Base-by-base conservation (phyloP, 2,329 filamentous ascomycete genomes). In the Ophiosphaerella korrae region DNA sequence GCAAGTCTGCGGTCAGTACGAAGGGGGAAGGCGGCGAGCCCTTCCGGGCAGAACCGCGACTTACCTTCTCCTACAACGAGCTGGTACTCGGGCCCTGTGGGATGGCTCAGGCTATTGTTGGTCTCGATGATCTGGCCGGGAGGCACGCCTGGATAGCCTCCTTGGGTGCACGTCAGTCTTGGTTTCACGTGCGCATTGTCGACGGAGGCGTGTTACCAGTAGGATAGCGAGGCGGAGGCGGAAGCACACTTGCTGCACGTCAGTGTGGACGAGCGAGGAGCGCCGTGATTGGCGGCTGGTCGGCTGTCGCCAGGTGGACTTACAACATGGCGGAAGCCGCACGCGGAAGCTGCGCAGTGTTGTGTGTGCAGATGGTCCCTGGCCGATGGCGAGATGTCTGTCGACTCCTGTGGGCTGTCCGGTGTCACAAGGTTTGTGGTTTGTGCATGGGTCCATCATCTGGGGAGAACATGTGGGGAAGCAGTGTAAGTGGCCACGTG, bases 41-140 rank as follows among this genome's bases (percentile, higher is more conserved):
- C 18, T 21, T 21, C 2, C 5, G 18, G 18, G 3, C 18, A 21
- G 18, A 21, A 21, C 18, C 18, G 18, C 3, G 18, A 21, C 37
- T n/a, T 77, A 90, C 92, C 94, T 85, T 99, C 94, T 74, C 93
- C 94, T 41, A 93, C 92, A 37, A 96, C 86, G 62, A 99, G 87
- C 71, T 95, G 90, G 75, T 91, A 90, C 64, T 96, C 92, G 21
- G 89, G 84, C 5, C 90, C 90, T 32, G 86, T 85, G 21, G 90
- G 93, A 65, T 89, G 88, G 50, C 84, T 85, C 55, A 99, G 79
- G 34, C 86, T 88, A 72, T 97, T 99, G 75, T 94, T 96, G 46
- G 93, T 97, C 81, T 99, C 94, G 68, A 96, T 88, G 74, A 96
- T 84, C 33, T 89, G 88, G 33, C 86, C 86, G 67, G 86, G 85